phyloP scores from a whole-genome alignment of 2,329 filamentous ascomycete genomes.

The Colletotrichum magnum region DNA sequence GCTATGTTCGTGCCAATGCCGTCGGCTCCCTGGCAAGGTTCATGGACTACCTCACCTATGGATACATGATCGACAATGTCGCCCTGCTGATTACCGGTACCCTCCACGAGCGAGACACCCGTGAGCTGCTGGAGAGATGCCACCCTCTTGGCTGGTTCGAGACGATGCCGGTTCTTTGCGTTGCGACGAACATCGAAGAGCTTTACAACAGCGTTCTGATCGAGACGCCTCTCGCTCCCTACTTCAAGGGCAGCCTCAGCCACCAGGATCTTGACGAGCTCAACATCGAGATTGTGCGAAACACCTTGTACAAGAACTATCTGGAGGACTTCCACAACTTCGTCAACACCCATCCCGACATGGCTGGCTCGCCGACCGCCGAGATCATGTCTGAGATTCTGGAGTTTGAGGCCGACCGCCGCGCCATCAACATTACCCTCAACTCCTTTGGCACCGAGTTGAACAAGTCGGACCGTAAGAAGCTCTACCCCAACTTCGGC shows the following conservation, averaged over 20 bases:
- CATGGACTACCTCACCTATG: conserved; percentile 98
- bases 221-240: conserved; percentile 94
- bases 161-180: conserved; percentile 97
- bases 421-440: conserved; percentile 98
- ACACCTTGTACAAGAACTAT: conserved; percentile 99
- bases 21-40: conserved; percentile 93
- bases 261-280: conserved; percentile 98
- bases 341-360: conserved; percentile 89
- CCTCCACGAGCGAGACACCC: conserved; percentile 95
- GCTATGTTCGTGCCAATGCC: conserved; percentile 94
- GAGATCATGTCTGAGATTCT: conserved; percentile 97
- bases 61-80: conserved; percentile 99
- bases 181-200: conserved; percentile 98
- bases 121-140: conserved; percentile 94
- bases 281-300: conserved; percentile 99
- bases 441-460: conserved; percentile 99
- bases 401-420: conserved; percentile 95
- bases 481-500: conserved; percentile 94
- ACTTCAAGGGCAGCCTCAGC: conserved; percentile 97
- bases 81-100: conserved; percentile 98
- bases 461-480: conserved; percentile 92
- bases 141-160: conserved; percentile 99
- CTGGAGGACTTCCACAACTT: conserved; percentile 97
- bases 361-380: conserved; percentile 88
- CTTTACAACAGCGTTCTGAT: conserved; percentile 98